Evolutionary conservation across 1,284 basidiomycete genomes (phyloP), one percentile per base, ranked within the genome.

Genomic region (Sphagnurus paluster): DNA sequence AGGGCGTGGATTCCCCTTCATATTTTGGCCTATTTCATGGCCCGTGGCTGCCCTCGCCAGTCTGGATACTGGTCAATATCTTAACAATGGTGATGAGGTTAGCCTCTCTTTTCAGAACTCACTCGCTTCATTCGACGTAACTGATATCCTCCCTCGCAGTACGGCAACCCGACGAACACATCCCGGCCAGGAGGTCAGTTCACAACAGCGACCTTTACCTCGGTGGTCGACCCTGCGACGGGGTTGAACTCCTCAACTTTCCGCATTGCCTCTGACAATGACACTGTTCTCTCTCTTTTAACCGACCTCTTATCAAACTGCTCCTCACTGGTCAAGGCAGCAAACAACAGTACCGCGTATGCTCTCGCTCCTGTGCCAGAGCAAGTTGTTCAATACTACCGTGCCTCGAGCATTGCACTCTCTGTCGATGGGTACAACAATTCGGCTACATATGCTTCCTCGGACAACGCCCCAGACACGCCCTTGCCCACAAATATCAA

Each of bases 371-470:
- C 71, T 2, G 62, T 65, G 19, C 77, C 79, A 0, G 77, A 78
- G 49, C 68, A 78, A 48, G 69, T 68, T 0, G 58, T 81, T 1
- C 74, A 81, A 53, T 81, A 78, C 56, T 82, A 77, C 57, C 72
- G 79, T 29, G 74, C 76, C 10, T 77, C 75, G 56, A 72, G 69
- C 41, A 70, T 75, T 19, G 72, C 65, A 5, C 68, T 81, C 14
- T 71, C 72, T 3, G 62, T 84, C 16, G 76, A 81, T 48, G 80
- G 80, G 3, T 86, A 84, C 58, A 82, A 84, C 55, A 72, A 82
- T 49, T 20, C 34, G 9, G 34, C 34, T n/a, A 20, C 34, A 35
- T 13, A 20, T 13, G 34, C 19, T 2, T 4, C 34, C 8, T 11
- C 19, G n/a, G 67, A 75, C 19, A 35, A 5, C 23, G 17, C 34